Conservation (phyloP, 2,329 filamentous ascomycete genomes). For the Neoscytalidium dimidiatum region DNA sequence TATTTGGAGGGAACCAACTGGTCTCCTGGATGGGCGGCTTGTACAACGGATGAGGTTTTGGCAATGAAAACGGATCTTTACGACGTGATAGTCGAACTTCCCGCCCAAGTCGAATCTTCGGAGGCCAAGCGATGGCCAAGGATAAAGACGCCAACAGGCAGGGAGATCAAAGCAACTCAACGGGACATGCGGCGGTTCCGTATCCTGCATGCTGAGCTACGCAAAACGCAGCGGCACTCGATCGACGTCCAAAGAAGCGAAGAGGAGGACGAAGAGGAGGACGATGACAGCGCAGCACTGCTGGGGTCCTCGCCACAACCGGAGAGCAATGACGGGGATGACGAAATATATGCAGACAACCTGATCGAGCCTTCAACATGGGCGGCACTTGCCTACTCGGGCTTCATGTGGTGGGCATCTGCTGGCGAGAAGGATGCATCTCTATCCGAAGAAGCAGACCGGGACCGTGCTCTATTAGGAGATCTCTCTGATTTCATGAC, state of each 20-base stretch:
- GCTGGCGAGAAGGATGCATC: slow-evolving; percentile 70
- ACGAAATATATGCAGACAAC: slow-evolving; percentile 30
- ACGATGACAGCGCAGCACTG: slow-evolving; percentile 39
- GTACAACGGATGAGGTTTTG: slow-evolving; percentile 92
- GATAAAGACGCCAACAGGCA: slow-evolving; percentile 65
- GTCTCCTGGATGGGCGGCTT: slow-evolving; percentile 77
- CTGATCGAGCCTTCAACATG: slow-evolving; percentile 60
- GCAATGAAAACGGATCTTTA: slow-evolving; percentile 83
- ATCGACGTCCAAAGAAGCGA: slow-evolving; percentile 27
- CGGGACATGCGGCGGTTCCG: slow-evolving; percentile 77
- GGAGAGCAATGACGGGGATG: slow-evolving; percentile 12
- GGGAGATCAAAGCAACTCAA: slow-evolving; percentile 79
- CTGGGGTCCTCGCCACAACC: background rate
- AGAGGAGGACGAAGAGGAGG: slow-evolving; percentile 33
- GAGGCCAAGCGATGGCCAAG: slow-evolving; percentile 68
- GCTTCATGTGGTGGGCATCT: slow-evolving; percentile 90
- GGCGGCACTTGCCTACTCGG: slow-evolving; percentile 75
- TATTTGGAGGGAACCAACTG: slow-evolving; percentile 48
- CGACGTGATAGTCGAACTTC: slow-evolving; percentile 82
- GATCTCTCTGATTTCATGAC: slow-evolving; percentile 39
- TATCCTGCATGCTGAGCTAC: slow-evolving; percentile 37
- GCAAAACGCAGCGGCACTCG: slow-evolving; percentile 32
- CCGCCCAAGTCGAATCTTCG: slow-evolving; percentile 26
- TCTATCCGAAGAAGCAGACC: slow-evolving; percentile 56
- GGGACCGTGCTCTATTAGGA: slow-evolving; percentile 47